Evolutionary conservation across 2,329 filamentous ascomycete genomes (phyloP).

Genomic region (Talaromyces verruculosus): DNA sequence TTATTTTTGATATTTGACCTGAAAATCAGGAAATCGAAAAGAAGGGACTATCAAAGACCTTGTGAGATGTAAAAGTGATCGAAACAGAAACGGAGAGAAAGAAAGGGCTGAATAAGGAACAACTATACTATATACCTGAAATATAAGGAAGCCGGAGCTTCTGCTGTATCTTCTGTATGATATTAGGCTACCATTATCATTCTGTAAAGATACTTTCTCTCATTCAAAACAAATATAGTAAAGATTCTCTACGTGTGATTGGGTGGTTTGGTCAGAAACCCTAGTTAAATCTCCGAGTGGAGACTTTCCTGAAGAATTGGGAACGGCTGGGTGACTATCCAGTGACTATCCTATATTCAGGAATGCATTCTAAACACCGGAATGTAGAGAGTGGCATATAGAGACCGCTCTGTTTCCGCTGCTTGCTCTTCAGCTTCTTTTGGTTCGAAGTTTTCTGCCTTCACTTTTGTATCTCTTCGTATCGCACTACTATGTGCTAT

Average conservation of each 20-base stretch:
- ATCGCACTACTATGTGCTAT: neutral
- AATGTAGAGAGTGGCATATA: neutral
- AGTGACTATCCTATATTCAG: no score
- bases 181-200: neutral
- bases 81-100: neutral
- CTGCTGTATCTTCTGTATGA: neutral
- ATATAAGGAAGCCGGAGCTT: neutral
- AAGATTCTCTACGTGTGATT: neutral
- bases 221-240: neutral
- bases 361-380: no score
- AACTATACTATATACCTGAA: neutral
- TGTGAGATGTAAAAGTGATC: neutral
- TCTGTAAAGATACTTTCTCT: neutral
- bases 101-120: neutral
- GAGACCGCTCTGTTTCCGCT: neutral
- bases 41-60: neutral
- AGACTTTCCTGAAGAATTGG: no score
- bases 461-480: neutral
- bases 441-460: neutral
- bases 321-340: no score
- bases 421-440: neutral
- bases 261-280: neutral
- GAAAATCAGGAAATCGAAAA: neutral
- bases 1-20: no score
- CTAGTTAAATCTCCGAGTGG: no score